phyloP scores from a whole-genome alignment of 768 basidiomycete species.

The Tulasnella sp. region DNA sequence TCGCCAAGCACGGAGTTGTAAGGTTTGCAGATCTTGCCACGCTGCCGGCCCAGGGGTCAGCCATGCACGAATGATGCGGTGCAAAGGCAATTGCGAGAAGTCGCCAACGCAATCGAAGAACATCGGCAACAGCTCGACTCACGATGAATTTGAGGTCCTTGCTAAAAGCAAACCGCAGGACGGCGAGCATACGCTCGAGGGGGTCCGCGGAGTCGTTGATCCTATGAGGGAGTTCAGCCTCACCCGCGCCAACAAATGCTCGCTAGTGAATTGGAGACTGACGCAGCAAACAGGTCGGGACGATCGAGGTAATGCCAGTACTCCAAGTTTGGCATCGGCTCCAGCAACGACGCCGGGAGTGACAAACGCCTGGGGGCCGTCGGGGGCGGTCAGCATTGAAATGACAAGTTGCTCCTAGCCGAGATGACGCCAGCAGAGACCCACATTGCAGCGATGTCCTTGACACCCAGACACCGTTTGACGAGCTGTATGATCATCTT shows the following conservation, averaged over 20 bases:
- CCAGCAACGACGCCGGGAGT: constrained; percentile 81
- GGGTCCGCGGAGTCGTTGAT: constrained; percentile 87
- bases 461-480: constrained; percentile 84
- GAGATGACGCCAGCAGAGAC: constrained; percentile 24
- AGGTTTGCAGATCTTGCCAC: constrained; percentile 88
- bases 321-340: constrained; percentile 91
- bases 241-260: neutral
- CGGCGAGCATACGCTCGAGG: constrained; percentile 91
- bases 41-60: constrained; percentile 33
- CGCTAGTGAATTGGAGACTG: constrained; percentile 28
- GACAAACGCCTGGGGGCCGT: constrained; percentile 63
- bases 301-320: constrained; percentile 92
- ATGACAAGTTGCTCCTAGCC: constrained; percentile 1
- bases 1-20: constrained; percentile 82
- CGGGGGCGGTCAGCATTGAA: neutral
- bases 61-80: neutral
- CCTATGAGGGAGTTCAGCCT: constrained; percentile 30
- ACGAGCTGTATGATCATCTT: constrained; percentile 89
- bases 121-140: constrained; percentile 25
- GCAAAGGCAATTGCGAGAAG: neutral
- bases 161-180: constrained; percentile 74
- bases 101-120: neutral
- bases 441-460: constrained; percentile 89
- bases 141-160: constrained; percentile 92
- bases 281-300: constrained; percentile 87